These are phyloP conservation scores for Solanum chaucha DNA, from an alignment of 257 asterid genomes.

Conservation along the genomic window DNA sequence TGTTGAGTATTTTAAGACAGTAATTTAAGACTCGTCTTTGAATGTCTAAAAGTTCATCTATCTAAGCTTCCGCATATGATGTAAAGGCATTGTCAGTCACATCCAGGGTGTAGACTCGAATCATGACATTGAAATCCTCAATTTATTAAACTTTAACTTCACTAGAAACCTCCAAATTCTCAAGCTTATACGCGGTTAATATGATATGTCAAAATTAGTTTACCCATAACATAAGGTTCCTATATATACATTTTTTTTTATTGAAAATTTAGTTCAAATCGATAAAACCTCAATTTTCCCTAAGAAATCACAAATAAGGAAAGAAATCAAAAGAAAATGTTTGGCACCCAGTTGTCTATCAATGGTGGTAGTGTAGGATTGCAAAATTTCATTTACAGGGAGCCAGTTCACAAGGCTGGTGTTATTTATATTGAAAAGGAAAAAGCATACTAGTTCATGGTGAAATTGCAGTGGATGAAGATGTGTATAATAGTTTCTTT, in stretches of 20 bases:
- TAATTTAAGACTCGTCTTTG: no score
- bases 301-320: no score
- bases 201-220: background rate
- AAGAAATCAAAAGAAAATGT: background rate
- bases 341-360: background rate
- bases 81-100: no score
- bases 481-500: background rate
- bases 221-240: background rate
- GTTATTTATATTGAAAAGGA: no score
- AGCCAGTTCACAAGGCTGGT: background rate
- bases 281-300: background rate
- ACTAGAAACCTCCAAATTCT: background rate
- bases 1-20: no score
- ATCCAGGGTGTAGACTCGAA: no score
- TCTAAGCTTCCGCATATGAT: no score
- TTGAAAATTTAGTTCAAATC: background rate
- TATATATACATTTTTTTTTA: no score
- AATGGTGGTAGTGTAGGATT: background rate
- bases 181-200: background rate
- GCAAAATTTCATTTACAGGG: background rate
- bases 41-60: no score
- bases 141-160: no score
- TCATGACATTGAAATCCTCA: background rate
- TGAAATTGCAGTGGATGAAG: background rate
- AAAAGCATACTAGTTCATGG: background rate